Base-by-base conservation (phyloP, 1,284 basidiomycete species). In the Pseudomicrostroma phylloplanum region DNA sequence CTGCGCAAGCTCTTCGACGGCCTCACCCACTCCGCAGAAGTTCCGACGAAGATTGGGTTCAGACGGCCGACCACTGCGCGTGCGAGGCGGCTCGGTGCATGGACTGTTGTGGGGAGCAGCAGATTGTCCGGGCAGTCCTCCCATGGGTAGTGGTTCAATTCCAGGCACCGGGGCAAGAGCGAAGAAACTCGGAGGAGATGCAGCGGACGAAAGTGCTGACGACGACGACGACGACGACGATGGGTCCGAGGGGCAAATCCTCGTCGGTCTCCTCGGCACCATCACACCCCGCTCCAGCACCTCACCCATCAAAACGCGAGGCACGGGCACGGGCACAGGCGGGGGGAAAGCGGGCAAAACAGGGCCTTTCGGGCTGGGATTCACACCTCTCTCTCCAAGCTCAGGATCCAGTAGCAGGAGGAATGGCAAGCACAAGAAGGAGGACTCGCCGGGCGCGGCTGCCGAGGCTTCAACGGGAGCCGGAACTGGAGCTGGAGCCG, bases 151-250 rank as follows among this genome's bases (percentile, higher is more conserved):
- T 9, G 30, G 30, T 9, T 3, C 30, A 9, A 9, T n/a, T n/a
- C n/a, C 30, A 9, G 30, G 30, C 3, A 36, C 4, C 9, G 30
- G 30, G 30, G 30, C 30, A 36, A 36, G 30, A 9, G 4, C 4
- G 30, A 3, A 36, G n/a, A n/a, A n/a, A n/a, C n/a, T n/a, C n/a
- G n/a, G n/a, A n/a, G n/a, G 41, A 48, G 17, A 48, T 17, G 43
- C 6, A 17, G 43, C 43, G 6, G 43, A 21, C 43, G 43, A 17
- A 4, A 6, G 19, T 6, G 51, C 2, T 19, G 51, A 17, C 13
- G 21, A 54, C 25, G 51, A 25, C 15, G 51, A 54, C 21, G 51
- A 54, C 13, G 51, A 54, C 25, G 51, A 54, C 51, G 51, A 54
- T 13, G 51, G 21, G 51, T 2, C 2, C 21, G 51, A 54, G 21